Evolutionary conservation across 306 rosid genomes (phyloP).

Genomic region (cucumber (Cucumis sativus)): Cucumber_9930_V3 NC_026657.2:4899501-4900000

Average conservation of each 20-base stretch:
- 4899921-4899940: slow-evolving; percentile 48
- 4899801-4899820: slow-evolving; percentile 58
- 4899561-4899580: slow-evolving; percentile 46
- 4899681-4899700: slow-evolving; percentile 48
- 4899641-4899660: slow-evolving; percentile 39
- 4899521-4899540: slow-evolving; percentile 76
- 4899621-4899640: slow-evolving; percentile 11
- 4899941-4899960: slow-evolving; percentile 74
- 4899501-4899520: slow-evolving; percentile 46
- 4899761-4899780: slow-evolving; percentile 87
- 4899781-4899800: slow-evolving; percentile 46
- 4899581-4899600: slow-evolving; percentile 45
- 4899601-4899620: slow-evolving; percentile 47
- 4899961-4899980: slow-evolving; percentile 77
- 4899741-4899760: slow-evolving; percentile 66
- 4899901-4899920: slow-evolving; percentile 90
- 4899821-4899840: slow-evolving; percentile 56
- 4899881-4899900: slow-evolving; percentile 84
- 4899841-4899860: slow-evolving; percentile 56
- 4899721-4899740: slow-evolving; percentile 43
- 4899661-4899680: slow-evolving; percentile 27
- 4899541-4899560: slow-evolving; percentile 43
- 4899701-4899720: slow-evolving; percentile 51
- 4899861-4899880: slow-evolving; percentile 49
- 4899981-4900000: slow-evolving; percentile 78